Percentiles rank a stretch among this genome's conserved stretches.
Conservation (phyloP, 164 flowering plant genomes). For the Malania oleifera region DNA sequence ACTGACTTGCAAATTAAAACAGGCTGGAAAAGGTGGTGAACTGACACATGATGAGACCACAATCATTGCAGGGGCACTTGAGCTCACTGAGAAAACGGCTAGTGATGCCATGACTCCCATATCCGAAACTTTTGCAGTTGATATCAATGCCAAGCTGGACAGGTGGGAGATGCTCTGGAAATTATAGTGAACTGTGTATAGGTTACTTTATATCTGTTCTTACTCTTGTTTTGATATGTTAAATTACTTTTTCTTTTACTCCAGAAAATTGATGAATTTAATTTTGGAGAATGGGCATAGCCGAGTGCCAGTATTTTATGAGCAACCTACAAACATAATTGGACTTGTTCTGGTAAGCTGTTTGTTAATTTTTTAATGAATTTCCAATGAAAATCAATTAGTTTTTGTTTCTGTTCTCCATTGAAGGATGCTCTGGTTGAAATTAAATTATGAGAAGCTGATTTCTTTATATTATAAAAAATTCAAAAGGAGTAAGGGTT, state of each 20-base stretch:
- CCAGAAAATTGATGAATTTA: slow-evolving; percentile 48
- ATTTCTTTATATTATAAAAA: too few species aligned
- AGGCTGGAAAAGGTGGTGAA: slow-evolving; percentile 99
- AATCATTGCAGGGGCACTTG: slow-evolving; percentile 95
- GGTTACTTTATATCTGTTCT: too few species aligned
- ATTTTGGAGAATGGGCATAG: slow-evolving; percentile 77
- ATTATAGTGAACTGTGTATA: not conserved
- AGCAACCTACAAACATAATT: slow-evolving; percentile 82
- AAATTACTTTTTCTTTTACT: not conserved
- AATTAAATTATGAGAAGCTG: too few species aligned
- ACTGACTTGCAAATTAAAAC: slow-evolving; percentile 13
- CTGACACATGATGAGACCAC: slow-evolving; percentile 96
- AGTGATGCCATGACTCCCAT: slow-evolving; percentile 95
- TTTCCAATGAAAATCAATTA: not conserved
- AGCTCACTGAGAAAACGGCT: slow-evolving; percentile 81
- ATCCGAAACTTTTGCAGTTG: slow-evolving; percentile 78
- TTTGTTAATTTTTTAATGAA: not conserved
- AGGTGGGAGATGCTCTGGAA: slow-evolving; percentile 25
- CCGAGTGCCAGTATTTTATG: slow-evolving; percentile 91
- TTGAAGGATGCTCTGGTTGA: too few species aligned
- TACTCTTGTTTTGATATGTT: too few species aligned
- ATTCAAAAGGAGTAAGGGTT: too few species aligned
- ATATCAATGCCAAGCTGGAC: slow-evolving; percentile 72
- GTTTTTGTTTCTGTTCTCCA: not conserved
- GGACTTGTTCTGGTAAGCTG: slow-evolving; percentile 75